Conservation (phyloP, 805 yeast species). For the Spathaspora gorwiae region DNA sequence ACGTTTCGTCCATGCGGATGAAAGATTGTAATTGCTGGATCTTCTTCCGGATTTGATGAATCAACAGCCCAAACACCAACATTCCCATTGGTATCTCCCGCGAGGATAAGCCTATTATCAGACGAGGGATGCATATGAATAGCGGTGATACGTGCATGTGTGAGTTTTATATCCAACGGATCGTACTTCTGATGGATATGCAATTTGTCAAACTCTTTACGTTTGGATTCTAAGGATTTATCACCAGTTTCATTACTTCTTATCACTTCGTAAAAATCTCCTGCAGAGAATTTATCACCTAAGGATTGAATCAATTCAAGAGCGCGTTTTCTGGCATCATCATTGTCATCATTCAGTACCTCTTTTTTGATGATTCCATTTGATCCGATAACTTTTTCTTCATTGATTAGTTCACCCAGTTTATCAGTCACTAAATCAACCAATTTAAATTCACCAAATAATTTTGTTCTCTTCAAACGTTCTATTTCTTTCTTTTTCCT, state of each 20-base stretch:
- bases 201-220: slow-evolving; percentile 53
- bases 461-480: slow-evolving; percentile 50
- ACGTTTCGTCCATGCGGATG: slow-evolving; percentile 75
- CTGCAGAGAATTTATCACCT: slow-evolving; percentile 57
- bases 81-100: slow-evolving; percentile 87
- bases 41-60: slow-evolving; percentile 26
- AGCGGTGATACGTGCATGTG: slow-evolving; percentile 68
- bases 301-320: slow-evolving; percentile 30
- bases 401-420: slow-evolving; percentile 28
- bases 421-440: slow-evolving; percentile 50
- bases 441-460: slow-evolving; percentile 62
- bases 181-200: slow-evolving; percentile 51
- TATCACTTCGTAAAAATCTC: slow-evolving; percentile 63
- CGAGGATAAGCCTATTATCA: slow-evolving; percentile 60
- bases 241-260: slow-evolving; percentile 23
- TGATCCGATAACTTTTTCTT: slow-evolving; percentile 21
- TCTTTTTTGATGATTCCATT: slow-evolving; percentile 8
- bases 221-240: slow-evolving; percentile 40
- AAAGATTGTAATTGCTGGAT: slow-evolving; percentile 56
- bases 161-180: slow-evolving; percentile 67
- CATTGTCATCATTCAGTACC: slow-evolving; percentile 7
- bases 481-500: slow-evolving; percentile 38
- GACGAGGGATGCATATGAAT: slow-evolving; percentile 72
- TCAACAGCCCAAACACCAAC: slow-evolving; percentile 86
- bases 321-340: not conserved